A percentile compares a stretch with the other conserved stretches of the same genome.
Evolutionary conservation across 225 moss, liverwort and hornwort species (phyloP).

Genomic region (Climacium dendroides): DNA sequence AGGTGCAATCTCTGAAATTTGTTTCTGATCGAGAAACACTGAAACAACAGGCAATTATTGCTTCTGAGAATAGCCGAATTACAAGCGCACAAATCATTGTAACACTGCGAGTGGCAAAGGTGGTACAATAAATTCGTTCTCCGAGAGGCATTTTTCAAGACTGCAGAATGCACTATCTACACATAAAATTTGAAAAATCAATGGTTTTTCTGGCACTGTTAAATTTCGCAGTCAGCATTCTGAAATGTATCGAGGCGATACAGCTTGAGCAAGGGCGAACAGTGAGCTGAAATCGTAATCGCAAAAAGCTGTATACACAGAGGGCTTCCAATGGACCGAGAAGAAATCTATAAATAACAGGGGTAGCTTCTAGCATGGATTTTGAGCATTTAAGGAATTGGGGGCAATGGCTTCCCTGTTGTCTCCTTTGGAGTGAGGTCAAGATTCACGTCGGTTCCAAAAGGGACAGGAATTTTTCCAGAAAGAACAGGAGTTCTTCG

Average conservation of each 20-base stretch:
- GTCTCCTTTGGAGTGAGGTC: neutral
- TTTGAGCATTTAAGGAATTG: neutral
- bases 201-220: neutral
- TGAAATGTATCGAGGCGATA: neutral
- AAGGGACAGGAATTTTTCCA: neutral
- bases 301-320: neutral
- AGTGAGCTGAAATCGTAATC: neutral
- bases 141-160: neutral
- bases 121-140: neutral
- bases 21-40: neutral
- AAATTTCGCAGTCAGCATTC: neutral
- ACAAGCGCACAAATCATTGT: neutral
- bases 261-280: neutral
- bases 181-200: neutral
- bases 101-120: neutral
- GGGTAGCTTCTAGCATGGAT: neutral
- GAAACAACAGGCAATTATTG: neutral
- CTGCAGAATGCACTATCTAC: neutral
- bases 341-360: neutral
- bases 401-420: neutral
- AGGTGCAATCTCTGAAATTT: neutral
- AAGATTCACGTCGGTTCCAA: neutral
- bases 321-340: neutral
- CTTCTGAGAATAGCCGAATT: neutral
- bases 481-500: neutral